phyloP scores from a whole-genome alignment of 345 rosid species.

The Salix exigua region DNA sequence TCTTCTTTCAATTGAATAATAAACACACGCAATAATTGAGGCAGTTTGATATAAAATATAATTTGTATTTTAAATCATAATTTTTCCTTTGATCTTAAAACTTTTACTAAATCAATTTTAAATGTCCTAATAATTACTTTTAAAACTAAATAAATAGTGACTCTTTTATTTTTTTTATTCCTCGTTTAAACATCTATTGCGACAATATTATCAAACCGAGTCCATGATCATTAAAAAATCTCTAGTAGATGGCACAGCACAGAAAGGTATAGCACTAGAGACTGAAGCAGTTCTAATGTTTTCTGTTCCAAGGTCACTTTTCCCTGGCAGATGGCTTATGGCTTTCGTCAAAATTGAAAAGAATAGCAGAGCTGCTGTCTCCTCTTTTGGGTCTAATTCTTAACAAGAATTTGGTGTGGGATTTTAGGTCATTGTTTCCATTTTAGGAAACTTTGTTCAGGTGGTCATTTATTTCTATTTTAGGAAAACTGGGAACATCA shows the following conservation, averaged over 20 bases:
- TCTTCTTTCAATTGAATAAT: too few relatives aligned
- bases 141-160: too few relatives aligned
- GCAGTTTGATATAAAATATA: too few relatives aligned
- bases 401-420: not conserved
- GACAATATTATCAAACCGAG: not conserved
- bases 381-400: not conserved
- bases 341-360: not conserved
- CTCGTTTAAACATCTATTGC: too few relatives aligned
- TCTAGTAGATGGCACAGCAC: too few relatives aligned
- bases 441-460: not conserved
- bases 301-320: not conserved
- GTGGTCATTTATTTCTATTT: not conserved
- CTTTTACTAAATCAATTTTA: too few relatives aligned
- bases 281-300: too few relatives aligned
- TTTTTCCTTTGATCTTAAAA: too few relatives aligned
- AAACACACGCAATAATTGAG: too few relatives aligned
- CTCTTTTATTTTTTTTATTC: too few relatives aligned
- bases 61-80: too few relatives aligned
- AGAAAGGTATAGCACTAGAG: not conserved
- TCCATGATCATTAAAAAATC: not conserved
- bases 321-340: not conserved
- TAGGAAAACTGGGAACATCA: not conserved
- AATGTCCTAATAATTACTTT: too few relatives aligned
- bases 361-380: not conserved
- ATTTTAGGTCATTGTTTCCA: not conserved